Evolutionary conservation across 495 filamentous ascomycete genomes (phyloP).

Genomic region (Podospora pseudopauciseta): DNA sequence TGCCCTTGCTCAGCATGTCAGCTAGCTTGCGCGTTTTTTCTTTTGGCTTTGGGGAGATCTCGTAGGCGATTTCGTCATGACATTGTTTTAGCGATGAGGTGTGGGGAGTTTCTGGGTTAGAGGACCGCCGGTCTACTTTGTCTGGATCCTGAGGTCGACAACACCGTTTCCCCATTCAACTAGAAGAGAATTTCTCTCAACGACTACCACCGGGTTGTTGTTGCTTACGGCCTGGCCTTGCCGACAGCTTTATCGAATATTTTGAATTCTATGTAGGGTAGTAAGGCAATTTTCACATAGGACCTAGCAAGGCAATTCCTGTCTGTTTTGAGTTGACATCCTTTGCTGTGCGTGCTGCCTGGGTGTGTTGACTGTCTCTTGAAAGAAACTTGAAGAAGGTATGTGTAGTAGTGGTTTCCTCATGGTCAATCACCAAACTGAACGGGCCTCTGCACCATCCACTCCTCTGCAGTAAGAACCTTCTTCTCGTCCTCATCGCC

Average conservation of each 20-base stretch:
- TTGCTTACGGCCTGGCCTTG: neutral
- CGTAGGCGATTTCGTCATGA: neutral
- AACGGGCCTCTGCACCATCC: conserved; percentile 46
- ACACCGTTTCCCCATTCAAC: neutral
- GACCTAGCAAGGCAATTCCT: neutral
- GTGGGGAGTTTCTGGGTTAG: neutral
- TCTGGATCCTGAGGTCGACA: neutral
- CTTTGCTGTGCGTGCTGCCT: neutral
- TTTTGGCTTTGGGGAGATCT: neutral
- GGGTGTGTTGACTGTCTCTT: no score
- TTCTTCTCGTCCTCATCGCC: conserved; percentile 22
- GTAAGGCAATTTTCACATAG: neutral
- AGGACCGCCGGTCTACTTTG: neutral
- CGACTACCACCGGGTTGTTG: neutral
- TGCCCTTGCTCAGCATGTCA: neutral
- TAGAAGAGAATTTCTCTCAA: neutral
- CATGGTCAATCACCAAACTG: conserved; percentile 35
- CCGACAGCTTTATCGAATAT: neutral
- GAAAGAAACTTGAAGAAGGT: no score
- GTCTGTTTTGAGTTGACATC: neutral
- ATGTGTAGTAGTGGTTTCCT: no score
- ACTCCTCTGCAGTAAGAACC: conserved; percentile 46
- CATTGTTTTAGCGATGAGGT: neutral
- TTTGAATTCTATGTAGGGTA: neutral
- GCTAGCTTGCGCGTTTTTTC: neutral